Evolutionary conservation across 2,329 filamentous ascomycete species (phyloP).

Genomic region (Aspergillus spinulosporus): DNA sequence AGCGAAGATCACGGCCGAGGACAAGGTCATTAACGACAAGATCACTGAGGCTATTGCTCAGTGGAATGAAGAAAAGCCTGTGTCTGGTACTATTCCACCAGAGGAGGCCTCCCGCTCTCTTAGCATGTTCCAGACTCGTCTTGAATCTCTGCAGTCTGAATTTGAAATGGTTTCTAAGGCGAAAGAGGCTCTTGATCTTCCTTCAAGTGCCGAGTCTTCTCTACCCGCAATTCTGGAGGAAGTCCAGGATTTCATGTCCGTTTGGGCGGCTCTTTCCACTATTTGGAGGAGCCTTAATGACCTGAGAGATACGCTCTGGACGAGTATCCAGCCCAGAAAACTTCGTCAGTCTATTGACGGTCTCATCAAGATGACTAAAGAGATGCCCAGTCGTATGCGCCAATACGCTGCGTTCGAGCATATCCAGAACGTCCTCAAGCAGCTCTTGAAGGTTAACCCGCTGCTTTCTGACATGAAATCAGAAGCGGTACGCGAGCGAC

Average conservation of each 20-base stretch:
- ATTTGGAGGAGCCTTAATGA: constrained; percentile 97
- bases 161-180: constrained; percentile 93
- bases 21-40: constrained; percentile 85
- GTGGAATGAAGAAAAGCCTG: constrained; percentile 96
- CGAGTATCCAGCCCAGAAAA: constrained; percentile 90
- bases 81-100: constrained; percentile 89
- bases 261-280: constrained; percentile 92
- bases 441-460: constrained; percentile 86
- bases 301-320: constrained; percentile 89
- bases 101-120: constrained; percentile 83
- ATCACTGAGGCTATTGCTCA: constrained; percentile 79
- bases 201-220: constrained; percentile 74
- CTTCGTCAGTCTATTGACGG: constrained; percentile 85
- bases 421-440: constrained; percentile 85
- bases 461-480: constrained; percentile 90
- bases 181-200: constrained; percentile 92
- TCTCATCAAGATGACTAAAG: constrained; percentile 95
- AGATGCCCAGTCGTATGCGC: constrained; percentile 98
- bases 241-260: constrained; percentile 97
- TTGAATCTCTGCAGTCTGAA: constrained; percentile 82
- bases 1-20: constrained; percentile 92
- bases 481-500: constrained; percentile 90
- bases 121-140: constrained; percentile 76
- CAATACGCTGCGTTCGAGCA: constrained; percentile 99
- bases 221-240: constrained; percentile 87